A percentile compares a stretch with the other conserved stretches of the same genome.
These are phyloP conservation scores for Solanum arcanum DNA, from an alignment of 257 asterid genomes.

Conservation along the genomic window DNA sequence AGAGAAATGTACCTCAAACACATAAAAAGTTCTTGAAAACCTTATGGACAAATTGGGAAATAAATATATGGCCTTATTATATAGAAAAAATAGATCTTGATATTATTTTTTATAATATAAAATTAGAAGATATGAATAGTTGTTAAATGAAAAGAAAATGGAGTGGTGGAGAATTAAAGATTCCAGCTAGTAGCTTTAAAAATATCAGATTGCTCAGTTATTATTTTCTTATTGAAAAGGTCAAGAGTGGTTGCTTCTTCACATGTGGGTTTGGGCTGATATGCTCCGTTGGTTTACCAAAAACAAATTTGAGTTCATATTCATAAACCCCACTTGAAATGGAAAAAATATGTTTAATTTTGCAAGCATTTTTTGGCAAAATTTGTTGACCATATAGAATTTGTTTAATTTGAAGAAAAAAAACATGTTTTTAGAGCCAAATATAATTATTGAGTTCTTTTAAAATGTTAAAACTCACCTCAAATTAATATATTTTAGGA, in stretches of 20 bases:
- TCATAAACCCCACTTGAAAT: not conserved
- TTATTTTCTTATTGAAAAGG: not conserved
- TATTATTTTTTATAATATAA: not conserved
- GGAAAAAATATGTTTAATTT: not conserved
- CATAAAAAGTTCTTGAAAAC: not conserved
- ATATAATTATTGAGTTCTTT: not conserved
- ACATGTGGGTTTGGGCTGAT: not conserved
- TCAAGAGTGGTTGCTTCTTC: not conserved
- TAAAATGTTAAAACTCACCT: not conserved
- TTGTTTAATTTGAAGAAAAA: no score
- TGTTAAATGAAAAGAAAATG: not conserved
- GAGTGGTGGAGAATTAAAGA: slow-evolving; percentile 23
- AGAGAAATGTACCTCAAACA: not conserved
- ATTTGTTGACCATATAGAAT: not conserved
- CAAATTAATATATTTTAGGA: no score
- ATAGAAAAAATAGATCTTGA: not conserved
- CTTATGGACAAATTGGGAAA: not conserved
- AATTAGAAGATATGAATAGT: not conserved
- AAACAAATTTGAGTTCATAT: not conserved
- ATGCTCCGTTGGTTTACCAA: not conserved
- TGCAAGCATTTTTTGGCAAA: not conserved
- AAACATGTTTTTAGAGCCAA: no score
- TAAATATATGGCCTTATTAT: not conserved
- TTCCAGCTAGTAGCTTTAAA: not conserved
- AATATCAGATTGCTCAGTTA: not conserved